Percentiles rank a stretch among this genome's conserved stretches.
Conservation (phyloP, 805 yeast species). For the Myxozyma geophila region DNA sequence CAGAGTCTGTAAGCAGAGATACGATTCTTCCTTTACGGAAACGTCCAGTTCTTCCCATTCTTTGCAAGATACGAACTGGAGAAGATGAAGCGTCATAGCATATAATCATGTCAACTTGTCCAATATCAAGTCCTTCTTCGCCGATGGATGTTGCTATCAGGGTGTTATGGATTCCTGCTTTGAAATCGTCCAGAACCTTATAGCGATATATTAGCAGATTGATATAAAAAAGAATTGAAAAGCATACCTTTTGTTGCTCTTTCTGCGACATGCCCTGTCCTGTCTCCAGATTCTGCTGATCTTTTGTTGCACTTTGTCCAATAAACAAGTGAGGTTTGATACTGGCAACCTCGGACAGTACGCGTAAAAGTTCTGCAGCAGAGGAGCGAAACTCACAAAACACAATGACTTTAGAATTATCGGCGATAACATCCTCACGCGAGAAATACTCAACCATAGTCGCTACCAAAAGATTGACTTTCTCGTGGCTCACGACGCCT, state of each 20-base stretch:
- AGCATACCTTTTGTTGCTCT: slow-evolving; percentile 69
- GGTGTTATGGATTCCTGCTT: slow-evolving; percentile 71
- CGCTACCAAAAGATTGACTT: slow-evolving; percentile 43
- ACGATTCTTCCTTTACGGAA: slow-evolving; percentile 85
- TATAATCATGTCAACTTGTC: slow-evolving; percentile 92
- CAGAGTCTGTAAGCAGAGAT: slow-evolving; percentile 74
- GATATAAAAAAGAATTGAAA: not conserved
- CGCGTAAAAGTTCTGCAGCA: slow-evolving; percentile 81
- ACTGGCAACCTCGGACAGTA: slow-evolving; percentile 49
- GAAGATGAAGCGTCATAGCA: slow-evolving; percentile 93
- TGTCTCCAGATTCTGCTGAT: slow-evolving; percentile 43
- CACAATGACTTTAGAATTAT: slow-evolving; percentile 74
- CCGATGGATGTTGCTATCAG: slow-evolving; percentile 97
- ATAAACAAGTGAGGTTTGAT: slow-evolving; percentile 81
- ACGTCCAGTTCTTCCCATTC: slow-evolving; percentile 99
- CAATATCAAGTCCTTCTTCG: slow-evolving; percentile 97
- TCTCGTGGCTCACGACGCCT: slow-evolving; percentile 66
- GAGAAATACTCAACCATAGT: slow-evolving; percentile 29
- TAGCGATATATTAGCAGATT: not conserved
- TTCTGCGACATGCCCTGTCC: slow-evolving; percentile 96
- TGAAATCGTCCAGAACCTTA: slow-evolving; percentile 63
- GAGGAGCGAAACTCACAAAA: slow-evolving; percentile 90
- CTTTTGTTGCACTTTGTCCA: slow-evolving; percentile 71
- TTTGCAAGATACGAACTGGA: slow-evolving; percentile 88
- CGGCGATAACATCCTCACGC: slow-evolving; percentile 42